Base-by-base conservation (phyloP, 2,329 filamentous ascomycete species). In the Lachnellula willkommii region DNA sequence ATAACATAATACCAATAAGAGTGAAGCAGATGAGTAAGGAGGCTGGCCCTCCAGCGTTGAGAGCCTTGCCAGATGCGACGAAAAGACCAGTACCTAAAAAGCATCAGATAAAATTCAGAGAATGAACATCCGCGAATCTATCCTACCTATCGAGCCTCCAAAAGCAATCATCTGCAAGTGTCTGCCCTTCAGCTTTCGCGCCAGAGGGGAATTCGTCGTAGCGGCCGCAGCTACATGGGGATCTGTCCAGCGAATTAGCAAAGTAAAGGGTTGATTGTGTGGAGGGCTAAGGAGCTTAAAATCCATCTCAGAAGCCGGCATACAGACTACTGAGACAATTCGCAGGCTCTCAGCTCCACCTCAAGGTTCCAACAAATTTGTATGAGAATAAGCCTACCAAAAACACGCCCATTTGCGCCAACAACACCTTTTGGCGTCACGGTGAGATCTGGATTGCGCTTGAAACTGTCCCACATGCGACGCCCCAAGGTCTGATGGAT, bases 101-200 rank as follows among this genome's bases (percentile, higher is more conserved):
- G 22, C 17, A 46, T 60, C 54, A 52, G 46, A 39, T 42, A 47
- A 12, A 39, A 28, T 43, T 35, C 32, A 7, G 15, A 32, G 9
- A 26, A 24, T 24, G 35, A 11, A 26, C 39, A n/a, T 22, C 20
- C 20, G 35, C 4, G 36, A 37, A 47, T 8, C 28, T 24, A 45
- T 5, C 32, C 43, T 75, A 83, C 88, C 89, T 66, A 96, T 96
- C 11, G 89, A 93, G 45, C 92, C 92, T 65, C 91, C 91, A 63
- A 96, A 95, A 14, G 93, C 93, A 77, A 96, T 96, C 93, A 96
- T 96, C 75, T 96, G 92, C 69, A 96, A 70, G 76, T 97, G 93
- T 48, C 91, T 80, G 20, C 85, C 84, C 73, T 95, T 94, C 63
- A 95, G 74, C 70, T 84, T 86, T 66, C 91, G 80, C 50, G 88